These are phyloP conservation scores for Rhizopogon rudus DNA, from an alignment of 768 basidiomycete genomes.

Conservation along the genomic window DNA sequence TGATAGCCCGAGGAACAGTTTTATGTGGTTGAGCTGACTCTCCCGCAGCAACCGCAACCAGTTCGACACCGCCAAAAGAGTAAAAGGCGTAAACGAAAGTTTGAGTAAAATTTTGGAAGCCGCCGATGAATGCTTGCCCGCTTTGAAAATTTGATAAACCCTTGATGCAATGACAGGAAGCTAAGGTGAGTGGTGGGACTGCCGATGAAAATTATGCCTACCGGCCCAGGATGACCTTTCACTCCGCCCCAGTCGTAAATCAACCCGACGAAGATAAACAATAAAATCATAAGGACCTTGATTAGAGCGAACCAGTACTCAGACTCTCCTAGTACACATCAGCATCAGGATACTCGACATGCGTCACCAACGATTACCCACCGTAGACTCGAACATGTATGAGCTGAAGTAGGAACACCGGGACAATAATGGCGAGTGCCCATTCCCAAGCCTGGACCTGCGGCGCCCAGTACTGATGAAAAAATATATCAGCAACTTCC, in stretches of 20 bases:
- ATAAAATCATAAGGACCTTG: conserved; percentile 56
- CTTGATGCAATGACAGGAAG: conserved; percentile 18
- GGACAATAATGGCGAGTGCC: conserved; percentile 50
- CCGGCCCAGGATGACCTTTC: conserved; percentile 53
- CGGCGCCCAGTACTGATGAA: conserved; percentile 39
- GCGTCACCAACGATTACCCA: conserved; percentile 15
- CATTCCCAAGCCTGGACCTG: conserved; percentile 48
- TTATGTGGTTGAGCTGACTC: conserved; percentile 62
- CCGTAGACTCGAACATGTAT: conserved; percentile 55
- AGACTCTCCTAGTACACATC: conserved; percentile 40
- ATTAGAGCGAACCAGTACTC: conserved; percentile 63
- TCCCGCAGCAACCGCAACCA: conserved; percentile 70
- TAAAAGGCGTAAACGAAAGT: conserved; percentile 69
- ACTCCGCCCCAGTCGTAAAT: conserved; percentile 60
- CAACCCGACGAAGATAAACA: conserved; percentile 60
- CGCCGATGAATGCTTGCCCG: conserved; percentile 49
- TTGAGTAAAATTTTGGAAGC: conserved; percentile 47
- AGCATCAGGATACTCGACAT: background rate
- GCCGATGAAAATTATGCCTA: conserved; percentile 19
- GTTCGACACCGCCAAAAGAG: conserved; percentile 64
- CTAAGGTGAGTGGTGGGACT: background rate
- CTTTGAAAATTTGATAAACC: conserved; percentile 47
- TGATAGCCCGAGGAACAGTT: conserved; percentile 59
- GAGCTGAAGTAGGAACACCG: conserved; percentile 48
- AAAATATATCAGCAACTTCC: background rate